Percentiles rank a stretch among this genome's conserved stretches.
These are phyloP conservation scores for Hyphodiscus sp. DNA, from an alignment of 2,329 filamentous ascomycete genomes.

Conservation along the genomic window DNA sequence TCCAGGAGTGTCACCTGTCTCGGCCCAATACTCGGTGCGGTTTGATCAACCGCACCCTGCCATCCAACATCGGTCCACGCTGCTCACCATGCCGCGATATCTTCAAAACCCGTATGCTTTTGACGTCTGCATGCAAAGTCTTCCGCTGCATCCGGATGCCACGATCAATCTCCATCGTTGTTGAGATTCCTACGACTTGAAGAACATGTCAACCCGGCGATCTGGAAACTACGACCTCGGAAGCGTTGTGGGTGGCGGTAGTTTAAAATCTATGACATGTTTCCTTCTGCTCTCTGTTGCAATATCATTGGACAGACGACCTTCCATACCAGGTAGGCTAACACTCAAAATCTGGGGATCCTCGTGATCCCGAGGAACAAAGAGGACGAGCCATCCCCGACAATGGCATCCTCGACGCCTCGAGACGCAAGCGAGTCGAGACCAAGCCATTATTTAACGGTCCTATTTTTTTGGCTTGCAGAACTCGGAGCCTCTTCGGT, in stretches of 20 bases:
- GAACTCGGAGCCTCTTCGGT: neutral
- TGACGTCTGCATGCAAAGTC: neutral
- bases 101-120: neutral
- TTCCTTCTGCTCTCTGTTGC: neutral
- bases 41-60: neutral
- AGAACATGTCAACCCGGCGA: neutral
- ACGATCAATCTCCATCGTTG: neutral
- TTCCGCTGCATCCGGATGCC: neutral
- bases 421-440: neutral
- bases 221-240: neutral
- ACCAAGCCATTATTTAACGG: neutral
- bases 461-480: neutral
- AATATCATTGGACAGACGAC: neutral
- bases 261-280: neutral
- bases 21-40: neutral
- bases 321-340: too few species aligned
- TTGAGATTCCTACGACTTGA: neutral
- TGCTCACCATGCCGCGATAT: neutral
- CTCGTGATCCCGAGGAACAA: neutral
- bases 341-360: neutral
- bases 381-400: neutral
- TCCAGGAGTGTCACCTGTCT: neutral
- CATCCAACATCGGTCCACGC: neutral
- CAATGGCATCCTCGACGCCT: neutral
- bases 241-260: neutral